Evolutionary conservation across 345 rosid species (phyloP).

Genomic region (Brassica incana): DNA sequence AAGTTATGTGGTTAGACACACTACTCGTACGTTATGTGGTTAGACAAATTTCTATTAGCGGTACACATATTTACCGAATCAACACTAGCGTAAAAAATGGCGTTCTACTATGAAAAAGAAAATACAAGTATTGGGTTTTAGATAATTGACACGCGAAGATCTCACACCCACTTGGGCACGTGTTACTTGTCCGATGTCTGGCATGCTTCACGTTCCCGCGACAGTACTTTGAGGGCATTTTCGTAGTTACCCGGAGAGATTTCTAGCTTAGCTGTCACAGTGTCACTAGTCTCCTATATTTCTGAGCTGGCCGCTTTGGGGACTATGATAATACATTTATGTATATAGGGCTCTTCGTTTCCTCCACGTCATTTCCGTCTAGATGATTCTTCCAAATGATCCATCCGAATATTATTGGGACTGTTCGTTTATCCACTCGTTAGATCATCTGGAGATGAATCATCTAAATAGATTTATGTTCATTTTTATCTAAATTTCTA

Average conservation of each 20-base stretch:
- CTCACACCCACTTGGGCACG: constrained; percentile 34
- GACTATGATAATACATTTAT: too few species aligned
- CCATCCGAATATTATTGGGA: too few species aligned
- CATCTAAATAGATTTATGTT: too few species aligned
- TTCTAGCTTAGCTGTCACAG: constrained; percentile 10
- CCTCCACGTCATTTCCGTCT: too few species aligned
- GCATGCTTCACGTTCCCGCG: constrained; percentile 38
- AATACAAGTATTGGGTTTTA: background rate
- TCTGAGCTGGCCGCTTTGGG: too few species aligned
- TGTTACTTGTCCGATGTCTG: constrained; percentile 30
- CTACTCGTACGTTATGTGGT: too few species aligned
- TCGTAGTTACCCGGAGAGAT: background rate
- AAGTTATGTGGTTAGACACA: background rate
- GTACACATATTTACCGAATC: background rate
- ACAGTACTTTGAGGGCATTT: background rate
- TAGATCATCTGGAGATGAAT: too few species aligned
- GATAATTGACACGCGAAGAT: constrained; percentile 20
- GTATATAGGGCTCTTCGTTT: too few species aligned
- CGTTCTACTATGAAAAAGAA: background rate
- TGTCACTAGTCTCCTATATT: too few species aligned
- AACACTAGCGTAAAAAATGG: background rate
- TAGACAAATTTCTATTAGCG: background rate
- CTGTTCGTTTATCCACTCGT: too few species aligned
- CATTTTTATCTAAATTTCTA: too few species aligned
- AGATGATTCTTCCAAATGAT: too few species aligned